phyloP scores from a whole-genome alignment of 2,329 filamentous ascomycete genomes.

The Trichoderma asperellum region DNA sequence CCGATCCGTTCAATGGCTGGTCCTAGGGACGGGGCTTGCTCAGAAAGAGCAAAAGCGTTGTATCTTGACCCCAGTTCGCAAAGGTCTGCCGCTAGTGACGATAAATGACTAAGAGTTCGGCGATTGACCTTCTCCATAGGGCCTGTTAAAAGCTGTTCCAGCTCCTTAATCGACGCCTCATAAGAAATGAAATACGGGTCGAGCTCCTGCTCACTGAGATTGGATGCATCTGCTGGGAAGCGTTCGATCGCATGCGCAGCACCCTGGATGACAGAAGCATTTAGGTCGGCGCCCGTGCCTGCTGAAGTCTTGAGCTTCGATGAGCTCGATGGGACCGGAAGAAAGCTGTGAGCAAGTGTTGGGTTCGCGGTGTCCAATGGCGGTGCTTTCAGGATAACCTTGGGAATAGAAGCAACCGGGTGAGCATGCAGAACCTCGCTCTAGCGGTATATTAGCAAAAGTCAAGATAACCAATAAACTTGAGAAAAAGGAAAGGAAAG shows the following conservation, averaged over 20 bases:
- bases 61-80: conserved; percentile 94
- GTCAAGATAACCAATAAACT: neutral
- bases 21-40: conserved; percentile 84
- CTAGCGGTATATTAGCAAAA: conserved; percentile 50
- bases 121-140: conserved; percentile 97
- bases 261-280: conserved; percentile 44
- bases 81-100: conserved; percentile 81
- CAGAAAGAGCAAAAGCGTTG: conserved; percentile 94
- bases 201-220: conserved; percentile 83
- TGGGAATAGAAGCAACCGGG: conserved; percentile 87
- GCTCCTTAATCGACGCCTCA: conserved; percentile 86
- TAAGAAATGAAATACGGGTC: conserved; percentile 97
- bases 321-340: conserved; percentile 82
- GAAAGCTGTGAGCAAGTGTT: conserved; percentile 79
- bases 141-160: conserved; percentile 85
- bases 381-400: conserved; percentile 93
- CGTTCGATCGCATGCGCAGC: conserved; percentile 69
- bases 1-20: conserved; percentile 93
- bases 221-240: conserved; percentile 79
- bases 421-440: conserved; percentile 94
- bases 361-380: conserved; percentile 94
- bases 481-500: neutral
- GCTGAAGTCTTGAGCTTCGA: conserved; percentile 75
- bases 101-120: conserved; percentile 82
- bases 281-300: conserved; percentile 43